Evolutionary conservation across 2,329 filamentous ascomycete species (phyloP).

Genomic region (Ceratocystis albifundus): DNA sequence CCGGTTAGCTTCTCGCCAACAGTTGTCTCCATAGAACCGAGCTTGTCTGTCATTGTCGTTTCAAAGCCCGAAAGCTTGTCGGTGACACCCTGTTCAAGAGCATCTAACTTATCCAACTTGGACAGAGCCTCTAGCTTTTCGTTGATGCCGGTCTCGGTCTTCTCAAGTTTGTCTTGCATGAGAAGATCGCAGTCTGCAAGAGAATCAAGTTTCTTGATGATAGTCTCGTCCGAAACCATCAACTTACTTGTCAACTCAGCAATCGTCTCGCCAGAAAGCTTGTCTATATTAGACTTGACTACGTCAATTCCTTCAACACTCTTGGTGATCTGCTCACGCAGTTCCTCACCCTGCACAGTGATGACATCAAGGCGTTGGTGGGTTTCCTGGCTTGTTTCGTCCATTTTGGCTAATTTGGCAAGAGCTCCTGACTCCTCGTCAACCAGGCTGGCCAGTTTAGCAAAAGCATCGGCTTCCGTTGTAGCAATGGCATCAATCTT

Average conservation of each 20-base stretch:
- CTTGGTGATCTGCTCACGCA: conserved; percentile 20
- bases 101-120: conserved; percentile 17
- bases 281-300: conserved; percentile 16
- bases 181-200: conserved; percentile 21
- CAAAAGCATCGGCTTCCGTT: conserved; percentile 19
- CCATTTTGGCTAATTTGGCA: conserved; percentile 15
- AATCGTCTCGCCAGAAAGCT: conserved; percentile 12
- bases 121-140: conserved; percentile 20
- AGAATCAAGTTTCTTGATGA: conserved; percentile 15
- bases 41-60: conserved; percentile 2
- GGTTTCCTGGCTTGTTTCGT: conserved; percentile 17
- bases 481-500: conserved; percentile 22
- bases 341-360: conserved; percentile 19
- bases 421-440: conserved; percentile 19
- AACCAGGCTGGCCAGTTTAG: conserved; percentile 18
- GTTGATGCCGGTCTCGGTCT: conserved; percentile 14
- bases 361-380: conserved; percentile 21
- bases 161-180: conserved; percentile 21
- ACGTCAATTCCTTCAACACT: conserved; percentile 16
- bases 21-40: conserved; percentile 4
- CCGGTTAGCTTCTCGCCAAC: conserved; percentile 20
- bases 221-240: conserved; percentile 3
- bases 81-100: conserved; percentile 15
- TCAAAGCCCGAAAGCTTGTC: conserved; percentile 21
- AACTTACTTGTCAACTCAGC: conserved; percentile 5